Evolutionary conservation across 2,329 filamentous ascomycete genomes (phyloP).

Genomic region (Colletotrichum falcatum): DNA sequence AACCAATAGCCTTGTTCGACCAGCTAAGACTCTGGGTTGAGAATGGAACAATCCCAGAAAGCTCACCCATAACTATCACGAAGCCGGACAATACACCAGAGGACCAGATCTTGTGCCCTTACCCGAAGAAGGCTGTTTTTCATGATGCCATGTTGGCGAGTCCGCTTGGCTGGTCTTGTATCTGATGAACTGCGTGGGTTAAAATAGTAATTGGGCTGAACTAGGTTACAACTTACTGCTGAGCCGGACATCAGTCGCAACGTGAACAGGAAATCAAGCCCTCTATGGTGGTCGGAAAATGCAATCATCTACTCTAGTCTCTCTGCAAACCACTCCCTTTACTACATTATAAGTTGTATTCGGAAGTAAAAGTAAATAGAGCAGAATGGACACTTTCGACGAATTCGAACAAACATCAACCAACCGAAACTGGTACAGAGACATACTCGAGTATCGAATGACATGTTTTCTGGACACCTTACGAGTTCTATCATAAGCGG

Average conservation of each 20-base stretch:
- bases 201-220: too few species aligned
- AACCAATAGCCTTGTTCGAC: slow-evolving; percentile 45
- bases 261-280: neutral
- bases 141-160: too few species aligned
- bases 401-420: too few species aligned
- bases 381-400: too few species aligned
- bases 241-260: neutral
- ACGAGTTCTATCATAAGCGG: too few species aligned
- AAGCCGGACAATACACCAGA: slow-evolving; percentile 1
- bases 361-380: too few species aligned
- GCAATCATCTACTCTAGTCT: too few species aligned
- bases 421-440: too few species aligned
- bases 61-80: slow-evolving; percentile 10
- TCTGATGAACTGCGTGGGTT: neutral
- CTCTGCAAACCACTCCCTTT: too few species aligned
- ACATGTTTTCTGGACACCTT: too few species aligned
- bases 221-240: neutral
- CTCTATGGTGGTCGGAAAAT: neutral
- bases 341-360: too few species aligned
- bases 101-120: slow-evolving; percentile 9
- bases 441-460: too few species aligned
- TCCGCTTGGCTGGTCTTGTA: slow-evolving; percentile 4
- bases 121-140: slow-evolving; percentile 8
- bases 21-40: slow-evolving; percentile 49
- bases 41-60: slow-evolving; percentile 46